Evolutionary conservation across 2,329 filamentous ascomycete genomes (phyloP), one percentile per base, ranked within the genome.

Genomic region (Metarhizium anisopliae): DNA sequence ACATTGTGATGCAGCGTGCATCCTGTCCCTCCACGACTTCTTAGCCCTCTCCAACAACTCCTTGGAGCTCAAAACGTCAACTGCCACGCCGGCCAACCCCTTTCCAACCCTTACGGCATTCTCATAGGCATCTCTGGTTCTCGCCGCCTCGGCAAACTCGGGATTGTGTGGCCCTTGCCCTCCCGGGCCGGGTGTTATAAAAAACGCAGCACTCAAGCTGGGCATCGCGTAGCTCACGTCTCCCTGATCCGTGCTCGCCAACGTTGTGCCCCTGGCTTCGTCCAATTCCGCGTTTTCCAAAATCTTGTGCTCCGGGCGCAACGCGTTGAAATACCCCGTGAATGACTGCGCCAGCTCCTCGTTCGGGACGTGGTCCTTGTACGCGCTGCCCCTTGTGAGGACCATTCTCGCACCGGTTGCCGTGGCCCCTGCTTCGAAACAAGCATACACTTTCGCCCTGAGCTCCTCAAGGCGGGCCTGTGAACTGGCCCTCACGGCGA

Each of bases 171-270:
- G 79, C 0, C 78, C 76, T 47, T 59, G 55, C 6, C 57, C 57
- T 25, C 35, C 32, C 20, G 57, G 52, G 1, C 55, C 73, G 6
- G 78, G 73, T 30, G 67, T 68, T 55, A 83, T 80, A 32, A 71
- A 70, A 61, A 82, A 83, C 4, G 74, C 75, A 1, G 74, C 69
- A 54, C 72, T 78, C 43, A 84, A 63, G 54, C 76, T 79, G 43
- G 81, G 82, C 70, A 83, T 75, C 2, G 72, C 77, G 61, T 84
- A 77, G 60, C 77, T 82, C 54, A 84, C 67, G 59, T 84, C 75
- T 0, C 81, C 82, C 67, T 83, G 80, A 62, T 84, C 81, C 0
- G 79, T 82, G 59, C 77, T 81, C 5, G 80, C 80, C 62, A 71
- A 74, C 20, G 74, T 77, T 29, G 67, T 63, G 0, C 75, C 74